Percentiles rank a stretch among this genome's conserved stretches.
These are phyloP conservation scores for Akanthomyces lecanii DNA, from an alignment of 2,329 filamentous ascomycete genomes.

Conservation along the genomic window DNA sequence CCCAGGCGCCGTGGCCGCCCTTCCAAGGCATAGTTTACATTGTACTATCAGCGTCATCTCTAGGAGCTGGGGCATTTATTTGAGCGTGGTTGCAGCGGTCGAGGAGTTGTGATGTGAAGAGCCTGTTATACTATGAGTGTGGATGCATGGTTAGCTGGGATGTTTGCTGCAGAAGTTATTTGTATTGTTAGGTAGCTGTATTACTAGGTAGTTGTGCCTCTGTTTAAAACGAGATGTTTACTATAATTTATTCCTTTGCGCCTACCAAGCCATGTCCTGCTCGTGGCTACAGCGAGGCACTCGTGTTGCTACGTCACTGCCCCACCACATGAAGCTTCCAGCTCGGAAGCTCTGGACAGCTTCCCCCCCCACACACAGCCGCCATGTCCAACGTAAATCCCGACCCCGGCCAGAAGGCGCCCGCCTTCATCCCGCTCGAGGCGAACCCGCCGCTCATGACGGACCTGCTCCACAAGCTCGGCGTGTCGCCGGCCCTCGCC, in stretches of 20 bases:
- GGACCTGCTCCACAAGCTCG: conserved; percentile 73
- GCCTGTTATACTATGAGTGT: not conserved
- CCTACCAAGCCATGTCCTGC: not conserved
- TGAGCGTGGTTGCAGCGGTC: not conserved
- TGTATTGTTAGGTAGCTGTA: not conserved
- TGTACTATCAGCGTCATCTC: not conserved
- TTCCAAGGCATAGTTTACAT: conserved; percentile 22
- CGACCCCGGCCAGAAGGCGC: conserved; percentile 35
- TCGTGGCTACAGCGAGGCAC: not conserved
- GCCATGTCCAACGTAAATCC: conserved; percentile 37
- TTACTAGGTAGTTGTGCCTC: not conserved
- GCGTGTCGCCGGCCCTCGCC: conserved; percentile 69
- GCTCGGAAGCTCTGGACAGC: not conserved
- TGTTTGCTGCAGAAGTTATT: not conserved
- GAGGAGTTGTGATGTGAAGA: not conserved
- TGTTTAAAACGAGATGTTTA: not conserved
- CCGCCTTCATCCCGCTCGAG: conserved; percentile 57
- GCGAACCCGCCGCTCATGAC: conserved; percentile 89
- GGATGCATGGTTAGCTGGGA: not conserved
- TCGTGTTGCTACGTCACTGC: conserved; percentile 8
- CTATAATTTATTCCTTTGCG: not conserved
- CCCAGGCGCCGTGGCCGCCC: conserved; percentile 30
- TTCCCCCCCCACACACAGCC: not conserved
- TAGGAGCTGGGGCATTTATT: not conserved
- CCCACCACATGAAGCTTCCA: conserved; percentile 14